Conservation (phyloP, 2,329 filamentous ascomycete species). For the Scedosporium boydii region DNA sequence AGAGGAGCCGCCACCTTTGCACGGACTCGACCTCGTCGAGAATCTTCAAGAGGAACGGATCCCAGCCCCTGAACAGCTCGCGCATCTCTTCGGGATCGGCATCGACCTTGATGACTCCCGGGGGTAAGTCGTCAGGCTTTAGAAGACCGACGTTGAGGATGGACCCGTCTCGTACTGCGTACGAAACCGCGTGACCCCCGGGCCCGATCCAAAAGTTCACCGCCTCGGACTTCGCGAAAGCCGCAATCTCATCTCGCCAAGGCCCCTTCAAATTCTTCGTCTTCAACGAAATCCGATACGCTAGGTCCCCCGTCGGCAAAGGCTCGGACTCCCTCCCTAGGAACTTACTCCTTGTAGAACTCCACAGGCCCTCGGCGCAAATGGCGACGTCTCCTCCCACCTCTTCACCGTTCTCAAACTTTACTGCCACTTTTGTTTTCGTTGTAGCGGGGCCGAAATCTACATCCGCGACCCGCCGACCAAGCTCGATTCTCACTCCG, state of each 20-base stretch:
- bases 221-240: conserved; percentile 33
- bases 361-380: conserved; percentile 21
- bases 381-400: neutral
- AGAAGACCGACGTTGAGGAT: conserved; percentile 37
- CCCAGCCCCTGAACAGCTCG: conserved; percentile 4
- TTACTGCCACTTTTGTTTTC: neutral
- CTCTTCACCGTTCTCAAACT: neutral
- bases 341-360: conserved; percentile 31
- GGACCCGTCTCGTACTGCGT: conserved; percentile 30
- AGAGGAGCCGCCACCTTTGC: conserved; percentile 9
- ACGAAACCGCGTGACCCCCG: conserved; percentile 37
- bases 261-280: conserved; percentile 36
- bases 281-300: conserved; percentile 42
- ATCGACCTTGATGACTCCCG: neutral
- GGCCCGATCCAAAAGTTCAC: conserved; percentile 48
- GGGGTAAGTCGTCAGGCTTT: conserved; percentile 33
- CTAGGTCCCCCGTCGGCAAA: conserved; percentile 42
- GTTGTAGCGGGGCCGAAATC: neutral
- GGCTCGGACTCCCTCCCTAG: conserved; percentile 33
- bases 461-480: neutral
- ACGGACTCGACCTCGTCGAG: conserved; percentile 7
- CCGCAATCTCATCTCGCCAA: conserved; percentile 23
- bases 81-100: neutral
- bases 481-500: conserved; percentile 18
- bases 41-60: conserved; percentile 5